Conservation (phyloP, 2,329 filamentous ascomycete genomes). For the Sclerotiophoma versabilis region DNA sequence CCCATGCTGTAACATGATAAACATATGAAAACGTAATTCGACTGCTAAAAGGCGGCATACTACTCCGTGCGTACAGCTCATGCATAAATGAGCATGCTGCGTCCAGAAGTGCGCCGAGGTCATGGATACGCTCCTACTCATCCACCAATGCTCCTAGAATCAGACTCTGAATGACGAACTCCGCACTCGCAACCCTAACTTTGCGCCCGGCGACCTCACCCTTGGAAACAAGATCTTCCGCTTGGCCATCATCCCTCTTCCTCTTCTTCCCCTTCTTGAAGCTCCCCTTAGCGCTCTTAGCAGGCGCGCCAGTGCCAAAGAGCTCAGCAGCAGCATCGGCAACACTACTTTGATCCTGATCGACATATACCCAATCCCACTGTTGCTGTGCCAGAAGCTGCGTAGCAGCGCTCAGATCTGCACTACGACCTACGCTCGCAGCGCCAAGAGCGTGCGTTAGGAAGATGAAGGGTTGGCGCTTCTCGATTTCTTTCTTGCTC, state of each 20-base stretch:
- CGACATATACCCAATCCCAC: slow-evolving; percentile 83
- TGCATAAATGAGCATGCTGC: no score
- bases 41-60: not conserved
- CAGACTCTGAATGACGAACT: slow-evolving; percentile 89
- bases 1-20: not conserved
- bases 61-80: not conserved
- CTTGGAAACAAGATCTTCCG: slow-evolving; percentile 33
- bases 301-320: slow-evolving; percentile 40
- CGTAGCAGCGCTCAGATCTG: slow-evolving; percentile 70
- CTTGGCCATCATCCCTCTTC: slow-evolving; percentile 49
- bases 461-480: slow-evolving; percentile 77
- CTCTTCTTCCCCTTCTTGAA: slow-evolving; percentile 51
- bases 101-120: not conserved
- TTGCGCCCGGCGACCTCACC: slow-evolving; percentile 55
- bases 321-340: slow-evolving; percentile 62
- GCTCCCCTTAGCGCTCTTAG: slow-evolving; percentile 35
- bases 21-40: not conserved
- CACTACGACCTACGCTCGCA: slow-evolving; percentile 67
- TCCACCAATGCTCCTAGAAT: slow-evolving; percentile 83
- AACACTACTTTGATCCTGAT: slow-evolving; percentile 68
- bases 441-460: slow-evolving; percentile 81
- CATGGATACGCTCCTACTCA: slow-evolving; percentile 42
- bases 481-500: slow-evolving; percentile 66
- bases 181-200: slow-evolving; percentile 77
- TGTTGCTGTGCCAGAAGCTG: slow-evolving; percentile 63